Conservation (phyloP, 352 stramenopile genomes). For the Pythium rishiriense region DNA sequence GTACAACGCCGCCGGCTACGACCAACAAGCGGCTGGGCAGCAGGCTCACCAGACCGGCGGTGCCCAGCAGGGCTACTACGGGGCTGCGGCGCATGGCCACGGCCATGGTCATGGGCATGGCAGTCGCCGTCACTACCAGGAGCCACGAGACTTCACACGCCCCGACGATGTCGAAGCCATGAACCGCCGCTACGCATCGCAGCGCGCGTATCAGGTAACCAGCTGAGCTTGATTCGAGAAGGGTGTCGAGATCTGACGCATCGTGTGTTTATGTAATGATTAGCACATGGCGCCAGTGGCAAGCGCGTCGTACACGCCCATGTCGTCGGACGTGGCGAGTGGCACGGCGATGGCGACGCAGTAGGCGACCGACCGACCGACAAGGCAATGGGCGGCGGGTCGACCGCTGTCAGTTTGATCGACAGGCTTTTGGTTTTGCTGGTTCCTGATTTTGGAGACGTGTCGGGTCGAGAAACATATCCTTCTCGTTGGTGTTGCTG, state of each 20-base stretch:
- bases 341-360: constrained; percentile 69
- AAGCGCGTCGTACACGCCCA: constrained; percentile 63
- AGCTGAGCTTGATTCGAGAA: neutral
- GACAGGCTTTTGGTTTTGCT: constrained; percentile 4
- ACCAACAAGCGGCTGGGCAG: constrained; percentile 42
- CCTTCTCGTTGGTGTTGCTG: neutral
- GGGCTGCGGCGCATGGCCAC: constrained; percentile 22
- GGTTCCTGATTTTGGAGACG: constrained; percentile 9
- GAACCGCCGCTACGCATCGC: constrained; percentile 77
- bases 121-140: constrained; percentile 36
- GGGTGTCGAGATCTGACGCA: too few relatives aligned
- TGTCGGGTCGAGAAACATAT: neutral
- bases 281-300: constrained; percentile 72
- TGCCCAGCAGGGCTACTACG: constrained; percentile 44
- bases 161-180: constrained; percentile 74
- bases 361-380: constrained; percentile 5
- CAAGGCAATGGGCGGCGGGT: neutral
- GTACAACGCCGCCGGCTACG: constrained; percentile 46
- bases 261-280: neutral
- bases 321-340: constrained; percentile 63
- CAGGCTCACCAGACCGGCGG: constrained; percentile 36
- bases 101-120: constrained; percentile 26
- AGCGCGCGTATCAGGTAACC: constrained; percentile 77
- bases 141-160: constrained; percentile 68
- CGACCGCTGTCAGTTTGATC: neutral